These are phyloP conservation scores for Epicoccum sorghinum DNA, from an alignment of 2,329 filamentous ascomycete genomes.

Conservation along the genomic window DNA sequence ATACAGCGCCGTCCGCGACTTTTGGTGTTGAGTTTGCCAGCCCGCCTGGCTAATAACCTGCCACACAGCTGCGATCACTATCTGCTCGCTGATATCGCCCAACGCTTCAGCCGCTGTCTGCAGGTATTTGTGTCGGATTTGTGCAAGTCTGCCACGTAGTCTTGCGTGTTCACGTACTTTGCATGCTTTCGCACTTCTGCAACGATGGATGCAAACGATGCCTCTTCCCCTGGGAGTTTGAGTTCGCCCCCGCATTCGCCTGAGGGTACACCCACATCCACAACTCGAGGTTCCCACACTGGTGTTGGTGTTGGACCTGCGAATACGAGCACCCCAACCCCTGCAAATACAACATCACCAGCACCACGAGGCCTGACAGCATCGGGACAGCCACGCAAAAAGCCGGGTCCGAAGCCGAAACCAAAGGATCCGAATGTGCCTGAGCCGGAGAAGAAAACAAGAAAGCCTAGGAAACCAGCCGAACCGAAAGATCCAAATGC, in stretches of 20 bases:
- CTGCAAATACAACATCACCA: constrained; percentile 37
- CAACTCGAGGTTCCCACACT: constrained; percentile 36
- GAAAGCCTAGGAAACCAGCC: constrained; percentile 53
- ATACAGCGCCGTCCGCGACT: constrained; percentile 31
- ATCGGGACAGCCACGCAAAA: constrained; percentile 48
- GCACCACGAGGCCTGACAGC: constrained; percentile 43
- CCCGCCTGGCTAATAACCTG: constrained; percentile 23
- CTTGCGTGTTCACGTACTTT: not conserved
- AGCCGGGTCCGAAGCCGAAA: constrained; percentile 52
- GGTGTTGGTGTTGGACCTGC: constrained; percentile 39
- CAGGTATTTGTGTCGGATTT: not conserved
- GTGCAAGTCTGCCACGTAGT: constrained; percentile 5
- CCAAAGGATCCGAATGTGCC: constrained; percentile 42
- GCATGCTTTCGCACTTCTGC: constrained; percentile 22
- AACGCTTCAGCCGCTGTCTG: not conserved
- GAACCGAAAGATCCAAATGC: constrained; percentile 58
- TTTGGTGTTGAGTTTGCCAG: constrained; percentile 44
- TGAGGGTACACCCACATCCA: constrained; percentile 41
- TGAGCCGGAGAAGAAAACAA: constrained; percentile 51
- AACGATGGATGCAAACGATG: constrained; percentile 42
- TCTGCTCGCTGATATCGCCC: constrained; percentile 6
- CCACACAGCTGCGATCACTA: constrained; percentile 13
- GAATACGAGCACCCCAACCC: constrained; percentile 36
- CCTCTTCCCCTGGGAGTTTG: constrained; percentile 45
- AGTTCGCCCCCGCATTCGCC: constrained; percentile 49